Conservation (phyloP, 768 basidiomycete genomes). For the Boletus sp. region DNA sequence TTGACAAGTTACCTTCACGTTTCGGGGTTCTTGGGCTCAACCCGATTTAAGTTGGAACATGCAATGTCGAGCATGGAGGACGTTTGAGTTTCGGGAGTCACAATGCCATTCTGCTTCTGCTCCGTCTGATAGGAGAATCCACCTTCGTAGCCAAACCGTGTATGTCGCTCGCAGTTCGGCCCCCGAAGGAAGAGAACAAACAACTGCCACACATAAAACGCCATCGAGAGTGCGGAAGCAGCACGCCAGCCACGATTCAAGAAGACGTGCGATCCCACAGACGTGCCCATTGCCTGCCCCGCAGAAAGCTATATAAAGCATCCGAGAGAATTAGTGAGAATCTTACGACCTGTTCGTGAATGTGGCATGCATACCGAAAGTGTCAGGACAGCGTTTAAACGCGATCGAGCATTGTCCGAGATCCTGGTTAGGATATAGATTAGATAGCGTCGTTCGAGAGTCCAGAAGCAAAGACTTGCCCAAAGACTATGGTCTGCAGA, state of each 20-base stretch:
- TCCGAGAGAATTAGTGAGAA: background rate
- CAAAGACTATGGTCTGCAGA: slow-evolving; percentile 23
- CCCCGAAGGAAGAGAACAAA: slow-evolving; percentile 37
- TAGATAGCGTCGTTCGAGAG: background rate
- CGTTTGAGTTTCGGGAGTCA: background rate
- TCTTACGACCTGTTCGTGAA: background rate
- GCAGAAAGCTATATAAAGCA: slow-evolving; percentile 18
- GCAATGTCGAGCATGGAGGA: background rate
- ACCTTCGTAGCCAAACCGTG: slow-evolving; percentile 64
- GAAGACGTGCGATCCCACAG: slow-evolving; percentile 39
- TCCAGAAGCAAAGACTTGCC: slow-evolving; percentile 1
- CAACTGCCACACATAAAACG: slow-evolving; percentile 33
- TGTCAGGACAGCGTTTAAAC: slow-evolving; percentile 27
- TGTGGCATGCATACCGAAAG: slow-evolving; percentile 21
- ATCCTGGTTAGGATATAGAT: slow-evolving; percentile 14
- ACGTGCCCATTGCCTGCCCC: slow-evolving; percentile 43
- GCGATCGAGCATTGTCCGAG: slow-evolving; percentile 25
- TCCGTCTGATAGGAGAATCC: slow-evolving; percentile 32
- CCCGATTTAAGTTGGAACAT: background rate
- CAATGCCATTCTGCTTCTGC: background rate
- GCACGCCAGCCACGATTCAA: slow-evolving; percentile 38
- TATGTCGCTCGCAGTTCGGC: slow-evolving; percentile 32
- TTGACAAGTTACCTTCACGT: background rate
- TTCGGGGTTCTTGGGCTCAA: background rate
- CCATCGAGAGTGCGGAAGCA: slow-evolving; percentile 33